Base-by-base conservation (phyloP, 495 filamentous ascomycete species). In the Aspergillus sclerotioniger region DNA sequence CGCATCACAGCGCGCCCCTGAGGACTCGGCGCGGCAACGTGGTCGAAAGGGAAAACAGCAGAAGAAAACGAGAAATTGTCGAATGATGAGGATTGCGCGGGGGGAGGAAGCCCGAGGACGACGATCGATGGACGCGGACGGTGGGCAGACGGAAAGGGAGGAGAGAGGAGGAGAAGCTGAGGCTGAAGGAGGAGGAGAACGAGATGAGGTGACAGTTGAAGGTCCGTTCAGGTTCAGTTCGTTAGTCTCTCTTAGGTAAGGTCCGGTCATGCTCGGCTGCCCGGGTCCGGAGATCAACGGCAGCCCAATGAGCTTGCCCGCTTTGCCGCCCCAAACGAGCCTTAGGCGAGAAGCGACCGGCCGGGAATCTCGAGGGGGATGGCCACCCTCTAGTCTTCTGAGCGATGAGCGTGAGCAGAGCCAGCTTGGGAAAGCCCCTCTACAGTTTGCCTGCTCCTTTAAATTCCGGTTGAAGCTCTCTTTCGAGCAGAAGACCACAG, bases 311-410 rank as follows among this genome's bases (percentile, higher is more conserved):
- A 62, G 70, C 70, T 67, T 71, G 62, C 69, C 61, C 35, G 58
- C 62, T 69, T 75, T 62, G 65, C 60, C 73, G 73, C 73, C 61
- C 60, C 65, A 75, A 72, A 72, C 73, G 72, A 76, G 63, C 35
- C 50, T 54, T 67, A 72, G 68, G 60, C 71, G 69, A 71, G 65
- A 69, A 67, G 66, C 63, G 69, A 66, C 50, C 12, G 37, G 37
- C 50, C 12, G 37, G 37, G 37, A 13, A 13, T 15, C 5, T 6
- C 12, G 37, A 41, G 31, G 12, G 8, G 45, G 48, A 25, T 28
- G 25, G 52, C 20, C 37, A 17, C 37, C 44, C 31, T 17, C 12
- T 28, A 16, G 25, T 17, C 29, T 21, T 51, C 47, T 51, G 15
- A 25, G 25, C 2, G 25, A 25, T 25, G 25, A 5, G 25, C 2